Base-by-base conservation (phyloP, 2,329 filamentous ascomycete species). In the Paracoccidioides lutzii region DNA sequence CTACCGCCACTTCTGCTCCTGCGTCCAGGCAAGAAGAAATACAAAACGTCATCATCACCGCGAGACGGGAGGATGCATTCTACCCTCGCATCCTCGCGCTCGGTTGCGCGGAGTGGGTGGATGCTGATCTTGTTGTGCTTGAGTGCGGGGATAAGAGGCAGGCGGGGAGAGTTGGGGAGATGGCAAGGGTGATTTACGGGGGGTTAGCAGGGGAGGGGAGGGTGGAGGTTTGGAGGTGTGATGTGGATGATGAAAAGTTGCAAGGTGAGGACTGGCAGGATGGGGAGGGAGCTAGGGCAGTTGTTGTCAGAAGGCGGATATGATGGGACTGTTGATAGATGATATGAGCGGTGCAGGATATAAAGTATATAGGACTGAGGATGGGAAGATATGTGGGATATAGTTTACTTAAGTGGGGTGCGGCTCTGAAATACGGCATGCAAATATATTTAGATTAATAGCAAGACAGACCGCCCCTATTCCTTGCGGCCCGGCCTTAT, bases 81-180 rank as follows among this genome's bases (percentile, higher is more conserved):
- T 73, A 72, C 57, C 59, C 63, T 10, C 61, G 57, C 6, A 64
- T 72, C n/a, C 54, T 71, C 2, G 52, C 70, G 5, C 61, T 63
- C 2, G 57, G 57, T 7, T 59, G 22, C 22, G 22, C 58, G 28
- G 57, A 57, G 14, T 59, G 59, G 32, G 44, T 68, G n/a, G 56
- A 44, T 38, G 59, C 64, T 3, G 65, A 61, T 40, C 53, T 72
- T 9, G 63, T 63, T 1, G 64, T 73, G 6, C 54, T 73, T 9
- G 71, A 73, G 57, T 73, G 71, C 56, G 71, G 71, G 4, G 66
- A 67, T 59, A 56, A 57, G 30, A 42, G 48, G 37, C 71, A 73
- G 50, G 69, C 69, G 8, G 51, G 56, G 35, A 66, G 70, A 40
- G 66, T 72, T 15, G 55, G 55, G 43, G 32, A 46, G 3, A 55